Evolutionary conservation across 2,329 filamentous ascomycete genomes (phyloP).

Genomic region (Paracorniculantispora psalliotae): DNA sequence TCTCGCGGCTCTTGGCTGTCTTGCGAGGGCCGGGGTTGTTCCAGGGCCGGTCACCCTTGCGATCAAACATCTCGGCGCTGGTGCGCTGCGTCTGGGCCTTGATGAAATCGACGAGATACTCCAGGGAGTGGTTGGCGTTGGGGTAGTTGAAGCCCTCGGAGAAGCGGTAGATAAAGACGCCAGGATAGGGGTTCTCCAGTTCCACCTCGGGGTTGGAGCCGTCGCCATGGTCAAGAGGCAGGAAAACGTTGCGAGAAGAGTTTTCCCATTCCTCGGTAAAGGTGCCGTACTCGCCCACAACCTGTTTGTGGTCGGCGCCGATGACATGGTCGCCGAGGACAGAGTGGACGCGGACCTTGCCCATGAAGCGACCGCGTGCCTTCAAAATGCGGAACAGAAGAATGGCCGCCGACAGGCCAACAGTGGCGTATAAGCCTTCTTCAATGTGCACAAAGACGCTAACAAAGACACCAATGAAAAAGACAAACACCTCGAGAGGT

Average conservation of each 20-base stretch:
- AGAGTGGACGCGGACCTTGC: conserved; percentile 76
- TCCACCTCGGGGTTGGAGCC: conserved; percentile 44
- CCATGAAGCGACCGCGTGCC: conserved; percentile 72
- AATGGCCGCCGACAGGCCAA: conserved; percentile 63
- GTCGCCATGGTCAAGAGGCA: conserved; percentile 46
- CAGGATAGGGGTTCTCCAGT: conserved; percentile 45
- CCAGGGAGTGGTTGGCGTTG: conserved; percentile 47
- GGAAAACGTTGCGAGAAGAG: conserved; percentile 36
- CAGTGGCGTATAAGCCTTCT: conserved; percentile 79
- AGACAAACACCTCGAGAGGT: conserved; percentile 76
- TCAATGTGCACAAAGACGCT: conserved; percentile 80
- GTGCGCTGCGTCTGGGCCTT: conserved; percentile 71
- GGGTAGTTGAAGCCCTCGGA: conserved; percentile 53
- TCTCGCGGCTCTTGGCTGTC: conserved; percentile 37
- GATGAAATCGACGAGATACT: conserved; percentile 52
- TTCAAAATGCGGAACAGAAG: conserved; percentile 75
- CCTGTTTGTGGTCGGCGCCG: conserved; percentile 46
- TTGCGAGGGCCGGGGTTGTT: conserved; percentile 74
- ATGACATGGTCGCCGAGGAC: conserved; percentile 68
- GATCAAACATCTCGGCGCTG: conserved; percentile 59
- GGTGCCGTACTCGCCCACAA: conserved; percentile 48
- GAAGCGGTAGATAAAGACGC: conserved; percentile 52
- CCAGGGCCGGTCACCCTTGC: conserved; percentile 80
- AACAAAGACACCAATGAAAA: conserved; percentile 78
- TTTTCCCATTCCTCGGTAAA: conserved; percentile 34